Conservation (phyloP, 2,329 filamentous ascomycete species). For the Verticillium tricorpus region DNA sequence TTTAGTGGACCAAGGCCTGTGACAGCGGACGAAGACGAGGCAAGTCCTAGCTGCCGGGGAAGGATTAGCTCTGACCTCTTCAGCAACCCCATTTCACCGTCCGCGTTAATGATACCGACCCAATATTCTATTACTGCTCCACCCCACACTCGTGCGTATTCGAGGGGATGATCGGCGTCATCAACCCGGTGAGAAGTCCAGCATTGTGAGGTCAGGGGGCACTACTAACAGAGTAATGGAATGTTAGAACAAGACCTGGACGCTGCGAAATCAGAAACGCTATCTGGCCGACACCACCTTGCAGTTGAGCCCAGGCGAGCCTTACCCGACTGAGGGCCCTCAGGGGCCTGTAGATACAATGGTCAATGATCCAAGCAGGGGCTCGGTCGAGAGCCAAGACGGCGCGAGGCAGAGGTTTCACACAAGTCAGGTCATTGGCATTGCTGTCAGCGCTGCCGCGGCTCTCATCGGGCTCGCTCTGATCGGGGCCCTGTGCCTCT, state of each 20-base stretch:
- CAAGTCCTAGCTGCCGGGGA: no score
- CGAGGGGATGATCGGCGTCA: neutral
- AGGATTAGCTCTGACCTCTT: neutral
- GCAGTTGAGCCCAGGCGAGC: neutral
- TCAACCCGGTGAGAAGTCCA: neutral
- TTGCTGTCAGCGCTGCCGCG: neutral
- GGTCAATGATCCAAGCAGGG: neutral
- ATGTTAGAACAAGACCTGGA: neutral
- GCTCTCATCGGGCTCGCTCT: neutral
- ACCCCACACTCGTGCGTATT: neutral
- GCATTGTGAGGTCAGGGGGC: neutral
- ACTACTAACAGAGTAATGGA: neutral
- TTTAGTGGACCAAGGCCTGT: no score
- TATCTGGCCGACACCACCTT: neutral
- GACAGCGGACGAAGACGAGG: no score
- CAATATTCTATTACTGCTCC: neutral
- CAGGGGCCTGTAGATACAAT: neutral
- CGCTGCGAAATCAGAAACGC: neutral
- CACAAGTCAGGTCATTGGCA: neutral
- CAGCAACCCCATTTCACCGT: neutral
- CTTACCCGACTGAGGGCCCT: neutral
- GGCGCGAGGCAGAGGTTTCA: neutral
- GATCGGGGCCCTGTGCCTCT: neutral
- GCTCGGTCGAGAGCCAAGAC: neutral
- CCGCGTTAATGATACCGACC: neutral